Percentiles rank a stretch among this genome's conserved stretches.
phyloP scores from a whole-genome alignment of 805 yeast genomes.

The Suhomyces emberorum region DNA sequence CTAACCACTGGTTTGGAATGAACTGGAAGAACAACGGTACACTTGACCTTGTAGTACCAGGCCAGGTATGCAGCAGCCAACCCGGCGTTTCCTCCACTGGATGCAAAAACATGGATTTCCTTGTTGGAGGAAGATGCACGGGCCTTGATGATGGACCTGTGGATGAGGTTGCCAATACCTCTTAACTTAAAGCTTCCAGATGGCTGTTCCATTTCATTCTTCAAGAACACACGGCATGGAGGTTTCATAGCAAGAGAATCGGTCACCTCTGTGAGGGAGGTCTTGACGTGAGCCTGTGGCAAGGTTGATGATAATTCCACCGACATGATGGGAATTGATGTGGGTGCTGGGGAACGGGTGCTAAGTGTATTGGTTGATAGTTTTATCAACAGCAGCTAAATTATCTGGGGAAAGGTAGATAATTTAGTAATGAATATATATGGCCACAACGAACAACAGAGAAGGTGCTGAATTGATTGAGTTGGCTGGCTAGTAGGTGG shows the following conservation, averaged over 20 bases:
- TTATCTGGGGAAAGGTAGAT: no score
- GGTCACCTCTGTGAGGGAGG: slow-evolving; percentile 42
- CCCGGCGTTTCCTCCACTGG: slow-evolving; percentile 37
- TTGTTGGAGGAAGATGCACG: slow-evolving; percentile 8
- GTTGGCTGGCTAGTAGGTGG: no score
- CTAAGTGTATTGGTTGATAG: no score
- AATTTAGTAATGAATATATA: no score
- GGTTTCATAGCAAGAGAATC: slow-evolving; percentile 21
- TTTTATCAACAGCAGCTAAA: no score
- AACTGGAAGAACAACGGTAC: slow-evolving; percentile 31
- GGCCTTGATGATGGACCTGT: slow-evolving; percentile 1
- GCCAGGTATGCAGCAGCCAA: slow-evolving; percentile 32
- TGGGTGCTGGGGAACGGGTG: no score
- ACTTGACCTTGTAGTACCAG: slow-evolving; percentile 16
- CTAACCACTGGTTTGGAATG: slow-evolving; percentile 34
- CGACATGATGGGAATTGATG: no score
- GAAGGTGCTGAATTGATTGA: no score
- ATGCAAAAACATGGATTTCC: slow-evolving; percentile 28
- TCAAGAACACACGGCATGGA: slow-evolving; percentile 27
- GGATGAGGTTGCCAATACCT: slow-evolving; percentile 10
- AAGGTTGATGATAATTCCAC: slow-evolving; percentile 2
- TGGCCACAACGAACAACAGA: no score
- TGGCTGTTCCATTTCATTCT: slow-evolving; percentile 12
- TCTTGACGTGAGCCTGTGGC: slow-evolving; percentile 24
- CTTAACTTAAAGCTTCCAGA: slow-evolving; percentile 13